phyloP scores from a whole-genome alignment of 257 asterid genomes.

The Avicennia marina region DNA sequence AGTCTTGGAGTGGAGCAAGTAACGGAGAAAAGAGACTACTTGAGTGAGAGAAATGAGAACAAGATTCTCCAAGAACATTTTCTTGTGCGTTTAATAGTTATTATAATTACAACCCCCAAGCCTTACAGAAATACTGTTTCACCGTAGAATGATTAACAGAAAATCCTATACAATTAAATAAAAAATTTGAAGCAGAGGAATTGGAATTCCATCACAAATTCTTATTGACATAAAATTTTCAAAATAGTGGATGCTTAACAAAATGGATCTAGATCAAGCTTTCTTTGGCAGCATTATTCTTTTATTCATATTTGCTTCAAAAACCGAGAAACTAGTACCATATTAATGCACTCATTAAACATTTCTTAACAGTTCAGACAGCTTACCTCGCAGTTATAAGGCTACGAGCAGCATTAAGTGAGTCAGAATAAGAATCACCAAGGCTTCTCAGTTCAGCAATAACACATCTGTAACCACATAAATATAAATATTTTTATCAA shows the following conservation, averaged over 20 bases:
- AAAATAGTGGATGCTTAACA: neutral
- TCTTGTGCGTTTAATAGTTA: neutral
- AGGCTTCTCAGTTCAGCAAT: slow-evolving; percentile 80
- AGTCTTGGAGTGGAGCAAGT: no score
- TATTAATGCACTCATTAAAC: neutral
- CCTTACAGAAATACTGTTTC: neutral
- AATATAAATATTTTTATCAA: neutral
- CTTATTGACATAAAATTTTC: neutral
- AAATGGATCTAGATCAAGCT: neutral
- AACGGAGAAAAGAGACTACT: neutral
- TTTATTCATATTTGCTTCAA: no score
- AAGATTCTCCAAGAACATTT: neutral
- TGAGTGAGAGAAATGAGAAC: neutral
- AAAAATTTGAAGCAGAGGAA: neutral
- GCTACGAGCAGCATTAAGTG: slow-evolving; percentile 57
- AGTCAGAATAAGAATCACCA: slow-evolving; percentile 52
- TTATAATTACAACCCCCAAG: neutral
- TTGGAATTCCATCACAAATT: neutral
- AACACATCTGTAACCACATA: slow-evolving; percentile 59
- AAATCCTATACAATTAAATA: neutral
- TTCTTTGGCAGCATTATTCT: neutral
- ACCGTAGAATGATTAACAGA: neutral
- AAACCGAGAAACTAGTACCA: neutral
- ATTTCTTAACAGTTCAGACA: neutral
- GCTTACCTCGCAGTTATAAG: slow-evolving; percentile 63